phyloP scores from a whole-genome alignment of 2,329 filamentous ascomycete species.

The Fusarium abutilonis region DNA sequence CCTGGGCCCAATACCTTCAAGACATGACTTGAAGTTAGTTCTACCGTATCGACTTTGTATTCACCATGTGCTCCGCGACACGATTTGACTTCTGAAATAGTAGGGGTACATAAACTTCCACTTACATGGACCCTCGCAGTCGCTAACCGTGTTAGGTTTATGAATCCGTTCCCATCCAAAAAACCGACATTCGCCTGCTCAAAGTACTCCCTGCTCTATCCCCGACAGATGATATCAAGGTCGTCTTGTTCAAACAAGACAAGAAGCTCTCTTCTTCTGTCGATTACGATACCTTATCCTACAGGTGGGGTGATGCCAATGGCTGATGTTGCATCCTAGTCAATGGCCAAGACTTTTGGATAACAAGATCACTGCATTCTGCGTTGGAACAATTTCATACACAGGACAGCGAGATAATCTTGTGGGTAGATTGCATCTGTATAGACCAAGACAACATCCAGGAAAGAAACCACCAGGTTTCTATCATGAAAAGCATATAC shows the following conservation, averaged over 20 bases:
- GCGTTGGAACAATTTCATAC: neutral
- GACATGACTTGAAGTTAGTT: neutral
- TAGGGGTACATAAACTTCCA: neutral
- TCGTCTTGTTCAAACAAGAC: neutral
- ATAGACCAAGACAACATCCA: neutral
- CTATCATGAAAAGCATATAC: neutral
- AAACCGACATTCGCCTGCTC: neutral
- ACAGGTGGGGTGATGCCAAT: neutral
- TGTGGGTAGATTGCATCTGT: neutral
- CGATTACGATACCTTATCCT: neutral
- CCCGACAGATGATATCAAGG: neutral
- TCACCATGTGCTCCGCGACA: neutral
- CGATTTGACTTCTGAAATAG: neutral
- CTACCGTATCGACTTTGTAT: too few species aligned
- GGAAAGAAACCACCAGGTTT: neutral
- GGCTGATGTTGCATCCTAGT: neutral
- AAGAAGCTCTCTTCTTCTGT: neutral
- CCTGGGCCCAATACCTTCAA: neutral
- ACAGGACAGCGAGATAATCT: neutral
- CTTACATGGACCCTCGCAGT: too few species aligned
- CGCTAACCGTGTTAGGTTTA: neutral
- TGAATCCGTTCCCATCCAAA: neutral
- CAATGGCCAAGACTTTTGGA: neutral
- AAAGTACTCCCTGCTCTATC: neutral
- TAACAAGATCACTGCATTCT: neutral